Base-by-base conservation (phyloP, 352 stramenopile genomes). In the Globisporangium uncinulatum region DNA sequence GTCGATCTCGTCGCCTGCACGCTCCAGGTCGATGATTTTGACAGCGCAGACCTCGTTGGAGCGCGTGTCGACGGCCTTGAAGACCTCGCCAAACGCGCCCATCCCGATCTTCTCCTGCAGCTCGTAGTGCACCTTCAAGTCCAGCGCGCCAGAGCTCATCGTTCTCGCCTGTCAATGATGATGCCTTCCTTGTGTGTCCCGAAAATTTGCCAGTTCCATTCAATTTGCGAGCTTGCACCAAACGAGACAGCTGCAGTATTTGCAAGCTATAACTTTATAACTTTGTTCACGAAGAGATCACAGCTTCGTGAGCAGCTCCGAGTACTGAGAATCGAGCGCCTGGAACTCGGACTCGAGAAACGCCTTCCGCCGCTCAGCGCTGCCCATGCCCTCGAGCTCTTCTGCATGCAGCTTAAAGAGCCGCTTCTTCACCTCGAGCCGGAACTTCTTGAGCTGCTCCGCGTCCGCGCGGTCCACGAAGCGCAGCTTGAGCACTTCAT, bases 1-100 rank as follows among this genome's bases (percentile, higher is more conserved):
- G 52, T 95, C 85, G 58, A 93, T 87, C 68, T 93, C 85, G 47
- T 93, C 85, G 32, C 79, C 77, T 6, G 80, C 85, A n/a, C 74
- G 76, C 67, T 95, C 83, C 9, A 95, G 63, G 61, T 93, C 85
- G 56, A 95, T 80, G 62, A 95, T 91, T 62, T 95, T 93, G 56
- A 93, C 70, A 24, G 85, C 83, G 57, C 80, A 84, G 29, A 89
- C 73, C 56, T 90, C 70, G 50, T 90, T 64, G 32, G 83, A 79
- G 55, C 84, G 75, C 29, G 58, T 78, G 66, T 94, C 74, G 2
- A 92, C 51, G 31, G 70, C 83, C 54, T 87, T 89, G 65, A 73
- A 93, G 9, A 94, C 85, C 56, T 94, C 79, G 10, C 85, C 85
- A 48, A 92, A 94, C 31, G 85, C 85, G 19, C 85, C 85, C 36